A percentile compares a stretch with the other conserved stretches of the same genome.
Conservation (phyloP, 768 basidiomycete genomes). For the Aureoboletus auriporus region DNA sequence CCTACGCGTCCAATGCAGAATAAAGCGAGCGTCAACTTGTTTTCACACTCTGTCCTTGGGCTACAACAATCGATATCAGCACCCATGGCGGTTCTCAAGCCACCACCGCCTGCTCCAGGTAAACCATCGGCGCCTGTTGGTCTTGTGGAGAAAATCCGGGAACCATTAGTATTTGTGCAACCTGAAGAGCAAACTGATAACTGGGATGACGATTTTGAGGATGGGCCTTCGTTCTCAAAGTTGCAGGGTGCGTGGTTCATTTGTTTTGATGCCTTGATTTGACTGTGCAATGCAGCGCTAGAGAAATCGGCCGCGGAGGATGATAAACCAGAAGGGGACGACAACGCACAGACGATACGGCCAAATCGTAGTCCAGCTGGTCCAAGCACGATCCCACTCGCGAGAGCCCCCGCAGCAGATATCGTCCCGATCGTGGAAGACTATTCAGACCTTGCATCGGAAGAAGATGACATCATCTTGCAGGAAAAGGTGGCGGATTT, state of each 20-base stretch:
- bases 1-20: slow-evolving; percentile 34
- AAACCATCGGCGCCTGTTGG: slow-evolving; percentile 25
- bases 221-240: slow-evolving; percentile 85
- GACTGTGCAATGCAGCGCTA: slow-evolving; percentile 40
- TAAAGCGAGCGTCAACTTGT: slow-evolving; percentile 23
- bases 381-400: slow-evolving; percentile 47
- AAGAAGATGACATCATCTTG: slow-evolving; percentile 68
- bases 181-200: slow-evolving; percentile 90
- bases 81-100: slow-evolving; percentile 22
- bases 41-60: slow-evolving; percentile 31
- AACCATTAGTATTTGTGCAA: slow-evolving; percentile 62
- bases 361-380: slow-evolving; percentile 67
- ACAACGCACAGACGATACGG: slow-evolving; percentile 77
- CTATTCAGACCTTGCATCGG: slow-evolving; percentile 83
- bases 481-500: slow-evolving; percentile 82
- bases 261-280: background rate
- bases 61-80: slow-evolving; percentile 33
- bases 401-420: slow-evolving; percentile 57
- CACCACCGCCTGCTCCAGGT: slow-evolving; percentile 13
- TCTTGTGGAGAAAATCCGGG: slow-evolving; percentile 36
- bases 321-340: slow-evolving; percentile 54
- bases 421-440: slow-evolving; percentile 80
- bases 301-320: slow-evolving; percentile 59
- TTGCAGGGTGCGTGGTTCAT: slow-evolving; percentile 47
- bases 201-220: slow-evolving; percentile 99